Evolutionary conservation across 176 grass and related monocot species (phyloP).

Genomic region (Musa troglodytarum): DNA sequence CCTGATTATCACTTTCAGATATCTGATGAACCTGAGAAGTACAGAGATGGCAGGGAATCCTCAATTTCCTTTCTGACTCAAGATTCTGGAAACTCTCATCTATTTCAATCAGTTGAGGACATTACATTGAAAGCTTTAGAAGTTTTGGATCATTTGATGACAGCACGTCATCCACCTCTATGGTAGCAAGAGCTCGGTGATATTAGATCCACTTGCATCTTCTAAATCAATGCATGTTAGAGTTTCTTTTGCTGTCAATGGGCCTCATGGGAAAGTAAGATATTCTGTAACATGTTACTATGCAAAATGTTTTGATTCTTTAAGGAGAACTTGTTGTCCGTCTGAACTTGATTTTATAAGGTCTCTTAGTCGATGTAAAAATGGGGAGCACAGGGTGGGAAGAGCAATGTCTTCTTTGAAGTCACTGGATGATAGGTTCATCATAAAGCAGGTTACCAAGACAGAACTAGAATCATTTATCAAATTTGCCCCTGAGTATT

Average conservation of each 20-base stretch:
- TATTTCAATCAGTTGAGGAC: constrained; percentile 68
- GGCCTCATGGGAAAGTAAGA: constrained; percentile 10
- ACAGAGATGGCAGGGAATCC: constrained; percentile 45
- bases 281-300: constrained; percentile 77
- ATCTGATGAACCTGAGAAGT: constrained; percentile 44
- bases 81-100: constrained; percentile 72
- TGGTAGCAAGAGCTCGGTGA: constrained; percentile 40
- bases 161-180: constrained; percentile 33
- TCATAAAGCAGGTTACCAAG: constrained; percentile 99
- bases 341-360: constrained; percentile 78
- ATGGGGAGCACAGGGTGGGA: constrained; percentile 94
- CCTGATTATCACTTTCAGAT: constrained; percentile 56
- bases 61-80: constrained; percentile 37
- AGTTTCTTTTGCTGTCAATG: constrained; percentile 50
- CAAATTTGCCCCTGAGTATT: constrained; percentile 80
- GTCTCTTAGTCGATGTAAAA: constrained; percentile 90
- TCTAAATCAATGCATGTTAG: constrained; percentile 45
- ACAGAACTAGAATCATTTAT: constrained; percentile 99
- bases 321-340: constrained; percentile 90
- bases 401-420: constrained; percentile 98
- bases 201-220: constrained; percentile 25
- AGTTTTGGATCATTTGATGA: constrained; percentile 18
- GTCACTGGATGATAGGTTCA: constrained; percentile 97
- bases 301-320: constrained; percentile 78
- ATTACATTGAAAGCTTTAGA: constrained; percentile 59